phyloP scores from a whole-genome alignment of 805 yeast genomes.

The Candida nonsorbophila region DNA sequence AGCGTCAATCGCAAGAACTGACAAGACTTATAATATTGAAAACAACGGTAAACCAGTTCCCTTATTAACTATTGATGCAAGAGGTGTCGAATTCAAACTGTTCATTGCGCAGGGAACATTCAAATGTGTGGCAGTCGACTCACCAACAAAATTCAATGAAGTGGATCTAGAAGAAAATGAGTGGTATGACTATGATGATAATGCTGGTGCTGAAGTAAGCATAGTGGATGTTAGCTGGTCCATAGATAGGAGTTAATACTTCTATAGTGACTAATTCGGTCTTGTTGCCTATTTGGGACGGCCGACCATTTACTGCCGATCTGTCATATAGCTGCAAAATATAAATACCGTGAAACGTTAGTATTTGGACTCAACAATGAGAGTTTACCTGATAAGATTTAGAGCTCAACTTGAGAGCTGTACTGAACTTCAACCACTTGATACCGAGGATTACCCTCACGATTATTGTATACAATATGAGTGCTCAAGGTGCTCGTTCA shows the following conservation, averaged over 20 bases:
- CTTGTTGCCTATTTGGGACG: background rate
- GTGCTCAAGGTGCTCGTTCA: slow-evolving; percentile 6
- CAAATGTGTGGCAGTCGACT: slow-evolving; percentile 47
- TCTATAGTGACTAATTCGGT: background rate
- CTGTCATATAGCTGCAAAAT: background rate
- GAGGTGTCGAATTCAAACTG: slow-evolving; percentile 73
- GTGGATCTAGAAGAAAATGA: slow-evolving; percentile 76
- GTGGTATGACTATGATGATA: slow-evolving; percentile 95
- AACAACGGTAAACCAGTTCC: slow-evolving; percentile 37
- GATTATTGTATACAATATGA: slow-evolving; percentile 9
- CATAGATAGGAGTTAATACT: slow-evolving; percentile 31
- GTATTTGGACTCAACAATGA: slow-evolving; percentile 5
- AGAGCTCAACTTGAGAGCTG: slow-evolving; percentile 9
- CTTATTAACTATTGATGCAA: slow-evolving; percentile 69
- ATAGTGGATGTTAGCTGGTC: slow-evolving; percentile 71
- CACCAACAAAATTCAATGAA: slow-evolving; percentile 50
- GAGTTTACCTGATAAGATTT: slow-evolving; percentile 6
- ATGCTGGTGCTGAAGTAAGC: slow-evolving; percentile 72
- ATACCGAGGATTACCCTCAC: slow-evolving; percentile 10
- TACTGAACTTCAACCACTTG: slow-evolving; percentile 9
- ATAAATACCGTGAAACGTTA: slow-evolving; percentile 1
- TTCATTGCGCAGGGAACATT: slow-evolving; percentile 68
- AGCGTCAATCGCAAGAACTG: slow-evolving; percentile 26
- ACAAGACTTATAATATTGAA: slow-evolving; percentile 31
- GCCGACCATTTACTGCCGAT: background rate